These are phyloP conservation scores for Eucalyptus erythrocorys DNA, from an alignment of 345 rosid genomes.

Conservation along the genomic window DNA sequence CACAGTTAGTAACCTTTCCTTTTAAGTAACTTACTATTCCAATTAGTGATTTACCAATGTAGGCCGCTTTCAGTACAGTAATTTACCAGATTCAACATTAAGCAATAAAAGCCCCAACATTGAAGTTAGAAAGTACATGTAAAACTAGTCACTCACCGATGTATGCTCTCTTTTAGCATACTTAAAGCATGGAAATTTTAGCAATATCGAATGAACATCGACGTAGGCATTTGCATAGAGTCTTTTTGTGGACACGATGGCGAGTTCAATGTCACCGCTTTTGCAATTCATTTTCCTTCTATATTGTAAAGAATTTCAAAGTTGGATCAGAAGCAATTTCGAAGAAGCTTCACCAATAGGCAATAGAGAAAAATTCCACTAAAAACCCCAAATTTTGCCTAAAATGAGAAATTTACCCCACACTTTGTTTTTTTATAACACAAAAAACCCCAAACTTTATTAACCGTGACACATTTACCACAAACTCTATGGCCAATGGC, in stretches of 20 bases:
- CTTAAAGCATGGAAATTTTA: background rate
- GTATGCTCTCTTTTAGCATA: background rate
- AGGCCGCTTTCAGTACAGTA: background rate
- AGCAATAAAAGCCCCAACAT: background rate
- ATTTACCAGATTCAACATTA: background rate
- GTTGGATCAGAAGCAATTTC: background rate
- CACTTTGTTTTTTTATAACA: rapidly evolving
- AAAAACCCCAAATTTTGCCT: rapidly evolving
- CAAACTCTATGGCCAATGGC: rapidly evolving
- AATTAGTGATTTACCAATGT: background rate
- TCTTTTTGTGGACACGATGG: background rate
- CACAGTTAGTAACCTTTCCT: background rate
- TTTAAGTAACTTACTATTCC: background rate
- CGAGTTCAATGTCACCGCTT: background rate
- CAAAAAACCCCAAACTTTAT: no score
- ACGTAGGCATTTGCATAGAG: background rate
- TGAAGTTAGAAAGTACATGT: background rate
- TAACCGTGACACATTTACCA: rapidly evolving
- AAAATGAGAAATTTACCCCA: no score
- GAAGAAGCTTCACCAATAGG: background rate
- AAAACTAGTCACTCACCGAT: background rate
- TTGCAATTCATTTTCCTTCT: background rate
- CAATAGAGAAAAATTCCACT: background rate
- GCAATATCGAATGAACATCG: background rate
- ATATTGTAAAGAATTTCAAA: background rate